These are phyloP conservation scores for Leptographium wingfieldii DNA, from an alignment of 2,329 filamentous ascomycete genomes.

Conservation along the genomic window DNA sequence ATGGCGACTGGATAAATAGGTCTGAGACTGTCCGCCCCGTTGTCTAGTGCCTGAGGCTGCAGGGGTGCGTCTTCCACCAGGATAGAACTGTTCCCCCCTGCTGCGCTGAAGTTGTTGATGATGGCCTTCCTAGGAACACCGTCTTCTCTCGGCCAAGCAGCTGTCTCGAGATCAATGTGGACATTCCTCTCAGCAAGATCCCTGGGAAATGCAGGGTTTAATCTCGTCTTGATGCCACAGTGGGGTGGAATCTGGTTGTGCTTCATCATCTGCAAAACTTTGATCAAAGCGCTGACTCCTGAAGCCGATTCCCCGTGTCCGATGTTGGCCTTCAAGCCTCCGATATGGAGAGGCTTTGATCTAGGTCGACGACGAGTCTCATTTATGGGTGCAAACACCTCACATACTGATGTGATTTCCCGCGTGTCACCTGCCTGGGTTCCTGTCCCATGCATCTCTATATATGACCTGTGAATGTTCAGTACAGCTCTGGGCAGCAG, in stretches of 20 bases:
- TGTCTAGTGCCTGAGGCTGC: not conserved
- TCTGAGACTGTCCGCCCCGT: too few species aligned
- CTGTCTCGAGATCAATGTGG: conserved; percentile 40
- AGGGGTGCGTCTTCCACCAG: conserved; percentile 49
- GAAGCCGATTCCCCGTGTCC: conserved; percentile 52
- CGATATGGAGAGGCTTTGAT: conserved; percentile 45
- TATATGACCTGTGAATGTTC: conserved; percentile 42
- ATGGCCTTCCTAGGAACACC: conserved; percentile 27
- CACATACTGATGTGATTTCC: conserved; percentile 66
- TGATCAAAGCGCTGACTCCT: conserved; percentile 48
- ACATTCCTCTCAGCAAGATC: conserved; percentile 46
- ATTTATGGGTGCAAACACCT: conserved; percentile 33
- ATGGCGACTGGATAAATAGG: not conserved
- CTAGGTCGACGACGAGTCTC: conserved; percentile 30
- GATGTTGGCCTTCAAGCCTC: conserved; percentile 51
- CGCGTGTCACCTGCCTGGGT: conserved; percentile 74
- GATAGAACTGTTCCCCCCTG: conserved; percentile 58
- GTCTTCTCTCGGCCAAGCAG: conserved; percentile 28
- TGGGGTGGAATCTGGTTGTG: conserved; percentile 53
- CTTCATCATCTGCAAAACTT: conserved; percentile 52
- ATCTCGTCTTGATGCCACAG: conserved; percentile 50
- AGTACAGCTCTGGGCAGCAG: not conserved
- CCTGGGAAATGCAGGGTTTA: conserved; percentile 46
- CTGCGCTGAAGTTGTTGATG: conserved; percentile 59
- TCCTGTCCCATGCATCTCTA: conserved; percentile 84